These are phyloP conservation scores for Echeveria elegans DNA, from an alignment of 164 flowering plant genomes.

Conservation along the genomic window DNA sequence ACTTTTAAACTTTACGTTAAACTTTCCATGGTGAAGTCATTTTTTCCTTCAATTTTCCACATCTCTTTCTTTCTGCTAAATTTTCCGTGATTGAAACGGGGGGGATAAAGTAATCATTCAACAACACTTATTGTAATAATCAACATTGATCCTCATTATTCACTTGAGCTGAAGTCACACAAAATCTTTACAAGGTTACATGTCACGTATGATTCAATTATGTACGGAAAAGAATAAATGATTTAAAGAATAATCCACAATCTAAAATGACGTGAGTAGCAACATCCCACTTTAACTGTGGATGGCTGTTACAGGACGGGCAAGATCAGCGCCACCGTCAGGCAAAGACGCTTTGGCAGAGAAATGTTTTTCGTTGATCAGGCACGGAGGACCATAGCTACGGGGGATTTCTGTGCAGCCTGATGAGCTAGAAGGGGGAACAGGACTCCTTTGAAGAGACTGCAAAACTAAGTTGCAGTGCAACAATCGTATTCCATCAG, in stretches of 20 bases:
- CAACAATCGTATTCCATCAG: background rate
- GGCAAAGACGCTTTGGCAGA: background rate
- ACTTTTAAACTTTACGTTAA: too few species aligned
- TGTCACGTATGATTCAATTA: background rate
- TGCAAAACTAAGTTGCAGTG: slow-evolving; percentile 1
- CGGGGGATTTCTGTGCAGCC: background rate
- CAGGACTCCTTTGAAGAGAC: background rate
- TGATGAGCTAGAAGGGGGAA: background rate
- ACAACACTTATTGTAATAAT: too few species aligned
- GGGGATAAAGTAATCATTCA: too few species aligned
- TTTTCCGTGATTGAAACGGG: too few species aligned
- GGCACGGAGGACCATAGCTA: background rate
- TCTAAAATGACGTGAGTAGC: background rate
- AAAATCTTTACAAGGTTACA: too few species aligned
- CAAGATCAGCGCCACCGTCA: background rate
- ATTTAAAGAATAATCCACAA: background rate
- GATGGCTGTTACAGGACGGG: background rate
- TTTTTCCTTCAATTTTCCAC: too few species aligned
- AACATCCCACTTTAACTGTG: background rate
- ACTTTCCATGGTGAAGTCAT: too few species aligned
- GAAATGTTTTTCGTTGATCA: background rate
- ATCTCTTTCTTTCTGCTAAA: too few species aligned
- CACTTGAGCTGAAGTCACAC: too few species aligned
- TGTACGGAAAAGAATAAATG: background rate
- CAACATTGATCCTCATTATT: too few species aligned